A percentile compares a stretch with the other conserved stretches of the same genome.
phyloP scores from a whole-genome alignment of 768 basidiomycete species.

The Clitopilus hobsonii region DNA sequence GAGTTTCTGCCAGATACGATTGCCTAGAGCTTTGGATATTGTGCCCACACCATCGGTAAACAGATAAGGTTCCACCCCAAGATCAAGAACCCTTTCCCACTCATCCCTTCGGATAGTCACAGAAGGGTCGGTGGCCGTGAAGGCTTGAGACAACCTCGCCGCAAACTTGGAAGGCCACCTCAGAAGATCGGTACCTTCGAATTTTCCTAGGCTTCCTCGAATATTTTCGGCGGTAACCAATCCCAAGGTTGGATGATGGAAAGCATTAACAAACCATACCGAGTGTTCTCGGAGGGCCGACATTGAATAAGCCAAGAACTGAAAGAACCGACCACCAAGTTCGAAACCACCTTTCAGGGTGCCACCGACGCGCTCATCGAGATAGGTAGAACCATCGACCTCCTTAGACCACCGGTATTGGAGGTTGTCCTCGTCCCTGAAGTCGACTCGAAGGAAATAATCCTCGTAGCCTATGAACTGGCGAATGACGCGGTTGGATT shows the following conservation, averaged over 20 bases:
- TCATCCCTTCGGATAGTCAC: conserved; percentile 49
- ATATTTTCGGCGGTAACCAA: conserved; percentile 54
- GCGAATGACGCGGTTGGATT: conserved; percentile 81
- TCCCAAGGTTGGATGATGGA: conserved; percentile 39
- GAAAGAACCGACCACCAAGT: conserved; percentile 66
- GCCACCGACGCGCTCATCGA: conserved; percentile 54
- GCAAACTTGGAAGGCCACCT: conserved; percentile 73
- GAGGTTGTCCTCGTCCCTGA: conserved; percentile 79
- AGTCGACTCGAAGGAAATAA: conserved; percentile 77
- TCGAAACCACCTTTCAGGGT: conserved; percentile 60
- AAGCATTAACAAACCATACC: conserved; percentile 77
- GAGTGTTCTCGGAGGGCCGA: conserved; percentile 77
- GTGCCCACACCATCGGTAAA: conserved; percentile 22
- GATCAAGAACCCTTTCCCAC: conserved; percentile 62
- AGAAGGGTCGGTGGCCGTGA: conserved; percentile 77
- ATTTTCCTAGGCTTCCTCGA: conserved; percentile 63
- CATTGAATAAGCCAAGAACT: conserved; percentile 79
- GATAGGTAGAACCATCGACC: conserved; percentile 53
- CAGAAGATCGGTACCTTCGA: conserved; percentile 42
- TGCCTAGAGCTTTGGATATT: conserved; percentile 2
- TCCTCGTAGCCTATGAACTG: conserved; percentile 55
- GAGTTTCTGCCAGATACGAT: conserved; percentile 55
- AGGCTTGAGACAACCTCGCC: conserved; percentile 79
- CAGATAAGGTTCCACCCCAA: conserved; percentile 36
- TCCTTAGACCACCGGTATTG: conserved; percentile 67